These are phyloP conservation scores for Agaricus sinodeliciosus DNA, from an alignment of 768 basidiomycete species.

Conservation along the genomic window DNA sequence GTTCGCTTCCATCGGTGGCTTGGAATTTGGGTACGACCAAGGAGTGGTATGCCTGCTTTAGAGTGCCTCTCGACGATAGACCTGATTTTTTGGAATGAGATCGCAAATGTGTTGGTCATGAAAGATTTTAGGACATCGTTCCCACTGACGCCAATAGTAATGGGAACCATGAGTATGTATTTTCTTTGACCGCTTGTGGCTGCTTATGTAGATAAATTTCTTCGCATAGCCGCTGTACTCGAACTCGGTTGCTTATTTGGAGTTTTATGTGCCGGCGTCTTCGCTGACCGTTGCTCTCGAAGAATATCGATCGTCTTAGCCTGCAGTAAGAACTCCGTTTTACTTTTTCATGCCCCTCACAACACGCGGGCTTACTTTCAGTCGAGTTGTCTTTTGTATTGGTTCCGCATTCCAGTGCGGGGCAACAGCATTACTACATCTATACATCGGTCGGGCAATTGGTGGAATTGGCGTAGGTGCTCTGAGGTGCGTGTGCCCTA, in stretches of 20 bases:
- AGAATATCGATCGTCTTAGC: conserved; percentile 61
- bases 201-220: neutral
- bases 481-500: conserved; percentile 38
- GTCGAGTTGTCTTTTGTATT: conserved; percentile 58
- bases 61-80: neutral
- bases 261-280: conserved; percentile 56
- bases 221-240: conserved; percentile 56
- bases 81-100: conserved; percentile 24
- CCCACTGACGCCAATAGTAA: conserved; percentile 67
- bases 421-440: conserved; percentile 46
- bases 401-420: conserved; percentile 66
- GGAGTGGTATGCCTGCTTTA: conserved; percentile 44
- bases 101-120: conserved; percentile 85
- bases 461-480: conserved; percentile 82
- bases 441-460: conserved; percentile 66
- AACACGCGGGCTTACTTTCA: neutral
- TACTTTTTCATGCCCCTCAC: neutral
- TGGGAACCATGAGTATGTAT: conserved; percentile 68
- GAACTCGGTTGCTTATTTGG: conserved; percentile 80
- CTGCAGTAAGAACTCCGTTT: conserved; percentile 41
- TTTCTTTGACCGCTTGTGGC: neutral
- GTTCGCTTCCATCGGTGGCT: conserved; percentile 71
- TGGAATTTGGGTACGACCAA: conserved; percentile 81
- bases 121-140: conserved; percentile 61
- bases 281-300: conserved; percentile 64